Evolutionary conservation across 2,329 filamentous ascomycete species (phyloP).

Genomic region (Ophiostoma himal-ulmi): DNA sequence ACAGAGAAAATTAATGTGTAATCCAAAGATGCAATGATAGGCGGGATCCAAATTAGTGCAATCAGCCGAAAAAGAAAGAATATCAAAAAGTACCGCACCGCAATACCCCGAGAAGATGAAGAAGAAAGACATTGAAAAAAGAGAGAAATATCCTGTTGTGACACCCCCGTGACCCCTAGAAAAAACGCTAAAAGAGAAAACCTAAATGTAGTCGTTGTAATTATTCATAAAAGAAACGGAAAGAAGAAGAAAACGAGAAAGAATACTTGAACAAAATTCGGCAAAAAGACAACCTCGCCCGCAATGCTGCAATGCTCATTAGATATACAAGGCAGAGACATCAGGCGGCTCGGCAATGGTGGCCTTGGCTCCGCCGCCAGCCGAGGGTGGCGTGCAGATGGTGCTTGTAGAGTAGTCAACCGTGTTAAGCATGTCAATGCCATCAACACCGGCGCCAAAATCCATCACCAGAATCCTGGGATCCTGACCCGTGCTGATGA

Average conservation of each 20-base stretch:
- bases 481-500: slow-evolving; percentile 92
- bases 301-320: not conserved
- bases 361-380: not conserved
- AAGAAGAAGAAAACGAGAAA: not conserved
- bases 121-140: not conserved
- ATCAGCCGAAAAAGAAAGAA: not conserved
- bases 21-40: not conserved
- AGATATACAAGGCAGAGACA: slow-evolving; percentile 6
- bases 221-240: not conserved
- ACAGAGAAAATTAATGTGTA: not conserved
- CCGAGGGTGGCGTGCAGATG: not conserved
- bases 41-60: not conserved
- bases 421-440: slow-evolving; percentile 52
- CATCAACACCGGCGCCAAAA: slow-evolving; percentile 62
- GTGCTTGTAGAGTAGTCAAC: slow-evolving; percentile 10
- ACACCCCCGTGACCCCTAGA: not conserved
- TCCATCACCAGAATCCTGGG: slow-evolving; percentile 90
- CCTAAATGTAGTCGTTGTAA: not conserved
- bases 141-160: not conserved
- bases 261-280: too few relatives aligned
- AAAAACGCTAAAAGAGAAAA: not conserved
- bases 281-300: not conserved
- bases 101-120: too few relatives aligned
- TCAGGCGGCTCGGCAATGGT: not conserved
- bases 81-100: too few relatives aligned